Evolutionary conservation across 2,329 filamentous ascomycete species (phyloP), one percentile per base, ranked within the genome.

Genomic region (Botrytis tulipae): DNA sequence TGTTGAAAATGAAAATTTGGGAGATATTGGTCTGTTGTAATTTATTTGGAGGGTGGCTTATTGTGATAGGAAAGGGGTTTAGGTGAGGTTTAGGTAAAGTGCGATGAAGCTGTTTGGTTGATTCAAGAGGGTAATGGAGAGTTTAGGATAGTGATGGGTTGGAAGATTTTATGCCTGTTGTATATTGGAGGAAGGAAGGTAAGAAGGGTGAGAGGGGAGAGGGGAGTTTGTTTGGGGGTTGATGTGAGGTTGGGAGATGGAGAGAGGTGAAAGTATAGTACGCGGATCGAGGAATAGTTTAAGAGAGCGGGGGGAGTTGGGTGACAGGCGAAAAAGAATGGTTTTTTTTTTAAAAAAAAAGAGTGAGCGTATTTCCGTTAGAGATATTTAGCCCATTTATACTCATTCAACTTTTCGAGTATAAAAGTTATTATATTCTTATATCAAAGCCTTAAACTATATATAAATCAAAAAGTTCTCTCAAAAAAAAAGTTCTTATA

Each of bases 311-410:
- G 25, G 4, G 5, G 9, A n/a, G 25, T 16, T 25, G 5, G 6
- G 48, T n/a, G 48, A n/a, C 4, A 54, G 25, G 5, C n/a, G 5
- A 12, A 54, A n/a, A n/a, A 5, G 22, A 7, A n/a, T n/a, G 12
- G n/a, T n/a, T n/a, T n/a, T n/a, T n/a, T n/a, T n/a, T n/a, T n/a
- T n/a, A n/a, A n/a, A n/a, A 32, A 25, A n/a, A 16, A 16, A 16
- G 6, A n/a, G 10, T 16, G 25, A 0, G 48, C 1, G 7, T 16
- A 16, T 7, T n/a, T 54, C 5, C 0, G 4, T 16, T 0, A 48
- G 46, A n/a, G 1, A 6, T 51, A 0, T 54, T 54, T 0, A n/a
- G 10, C 0, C 14, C 7, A n/a, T n/a, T 16, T 16, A 54, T 29
- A 16, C 5, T 29, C 0, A 54, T n/a, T 54, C 12, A 16, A 54